These are phyloP conservation scores for Mrakia frigida DNA, from an alignment of 768 basidiomycete genomes.

Conservation along the genomic window DNA sequence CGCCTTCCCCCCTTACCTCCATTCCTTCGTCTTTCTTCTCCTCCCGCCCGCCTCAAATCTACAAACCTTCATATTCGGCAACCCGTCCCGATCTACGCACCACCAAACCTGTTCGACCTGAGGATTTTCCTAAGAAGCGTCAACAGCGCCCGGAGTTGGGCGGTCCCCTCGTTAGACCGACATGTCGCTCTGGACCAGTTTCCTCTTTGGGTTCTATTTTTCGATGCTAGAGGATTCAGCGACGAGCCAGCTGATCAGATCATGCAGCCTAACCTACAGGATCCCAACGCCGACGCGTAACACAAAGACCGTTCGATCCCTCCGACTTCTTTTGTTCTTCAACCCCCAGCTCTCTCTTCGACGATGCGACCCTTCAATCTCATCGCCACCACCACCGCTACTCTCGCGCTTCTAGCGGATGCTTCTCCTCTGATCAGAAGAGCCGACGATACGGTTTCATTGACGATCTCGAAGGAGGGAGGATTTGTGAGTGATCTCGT, in stretches of 20 bases:
- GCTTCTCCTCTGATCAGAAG: neutral
- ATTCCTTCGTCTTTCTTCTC: neutral
- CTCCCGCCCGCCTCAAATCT: neutral
- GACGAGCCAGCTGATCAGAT: neutral
- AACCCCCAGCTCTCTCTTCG: neutral
- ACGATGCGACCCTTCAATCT: neutral
- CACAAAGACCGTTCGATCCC: neutral
- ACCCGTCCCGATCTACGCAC: neutral
- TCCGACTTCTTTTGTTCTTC: neutral
- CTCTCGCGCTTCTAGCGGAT: neutral
- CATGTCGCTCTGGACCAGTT: neutral
- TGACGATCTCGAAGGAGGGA: slow-evolving; percentile 7
- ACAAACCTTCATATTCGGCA: neutral
- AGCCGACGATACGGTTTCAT: neutral
- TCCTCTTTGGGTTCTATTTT: neutral
- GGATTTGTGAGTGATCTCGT: neutral
- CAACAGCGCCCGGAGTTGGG: neutral
- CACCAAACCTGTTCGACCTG: neutral
- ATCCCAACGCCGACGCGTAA: neutral
- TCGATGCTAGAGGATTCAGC: neutral
- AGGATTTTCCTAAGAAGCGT: neutral
- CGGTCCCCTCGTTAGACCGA: neutral
- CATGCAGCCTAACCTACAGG: neutral
- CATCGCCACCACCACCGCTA: neutral
- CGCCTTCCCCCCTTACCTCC: neutral